Percentiles rank a stretch among this genome's conserved stretches.
These are phyloP conservation scores for Phaeosphaeriaceae sp. DNA, from an alignment of 2,329 filamentous ascomycete genomes.

Conservation along the genomic window DNA sequence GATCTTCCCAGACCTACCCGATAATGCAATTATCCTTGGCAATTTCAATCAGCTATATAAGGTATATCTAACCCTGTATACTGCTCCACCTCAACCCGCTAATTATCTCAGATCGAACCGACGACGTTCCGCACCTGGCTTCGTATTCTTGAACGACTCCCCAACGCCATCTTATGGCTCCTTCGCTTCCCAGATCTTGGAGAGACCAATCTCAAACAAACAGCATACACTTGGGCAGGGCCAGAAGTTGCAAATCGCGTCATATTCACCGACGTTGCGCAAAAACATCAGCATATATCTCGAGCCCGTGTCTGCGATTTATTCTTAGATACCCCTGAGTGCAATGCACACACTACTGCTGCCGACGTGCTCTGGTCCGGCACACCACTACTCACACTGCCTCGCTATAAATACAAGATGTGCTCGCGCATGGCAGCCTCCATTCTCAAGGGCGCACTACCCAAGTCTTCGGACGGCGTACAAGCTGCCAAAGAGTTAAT, in stretches of 20 bases:
- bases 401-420: conserved; percentile 97
- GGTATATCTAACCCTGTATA: conserved; percentile 58
- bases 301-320: conserved; percentile 90
- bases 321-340: conserved; percentile 96
- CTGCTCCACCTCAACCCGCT: conserved; percentile 17
- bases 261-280: conserved; percentile 94
- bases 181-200: conserved; percentile 95
- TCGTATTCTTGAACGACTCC: conserved; percentile 82
- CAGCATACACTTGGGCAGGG: conserved; percentile 83
- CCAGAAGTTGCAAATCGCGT: conserved; percentile 84
- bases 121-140: conserved; percentile 96
- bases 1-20: conserved; percentile 80
- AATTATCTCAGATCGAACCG: conserved; percentile 79
- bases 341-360: conserved; percentile 96
- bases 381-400: conserved; percentile 87
- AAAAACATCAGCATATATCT: conserved; percentile 92
- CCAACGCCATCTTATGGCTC: conserved; percentile 91
- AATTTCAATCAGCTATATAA: conserved; percentile 99
- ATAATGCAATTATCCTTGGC: conserved; percentile 88
- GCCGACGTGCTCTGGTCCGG: conserved; percentile 97
- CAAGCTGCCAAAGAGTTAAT: conserved; percentile 77
- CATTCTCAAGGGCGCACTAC: conserved; percentile 87
- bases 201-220: conserved; percentile 81
- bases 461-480: conserved; percentile 70
- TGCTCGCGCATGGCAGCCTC: conserved; percentile 97